Evolutionary conservation across 2,329 filamentous ascomycete species (phyloP).

Genomic region (Sclerotinia nivalis): DNA sequence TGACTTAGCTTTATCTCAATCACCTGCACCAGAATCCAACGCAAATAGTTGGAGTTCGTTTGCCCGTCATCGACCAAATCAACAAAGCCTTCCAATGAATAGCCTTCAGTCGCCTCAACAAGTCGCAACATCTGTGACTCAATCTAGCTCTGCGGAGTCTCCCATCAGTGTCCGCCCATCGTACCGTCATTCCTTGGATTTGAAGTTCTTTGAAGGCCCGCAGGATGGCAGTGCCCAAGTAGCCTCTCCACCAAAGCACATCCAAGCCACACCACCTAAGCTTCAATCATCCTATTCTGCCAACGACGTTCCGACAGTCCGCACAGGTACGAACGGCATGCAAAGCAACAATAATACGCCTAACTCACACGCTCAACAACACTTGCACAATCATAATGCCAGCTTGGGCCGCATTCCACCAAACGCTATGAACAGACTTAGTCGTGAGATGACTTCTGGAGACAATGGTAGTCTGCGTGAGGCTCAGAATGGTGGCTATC

Average conservation of each 20-base stretch:
- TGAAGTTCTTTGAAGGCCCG: conserved; percentile 48
- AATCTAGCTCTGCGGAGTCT: conserved; percentile 46
- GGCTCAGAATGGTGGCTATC: conserved; percentile 52
- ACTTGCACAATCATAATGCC: conserved; percentile 72
- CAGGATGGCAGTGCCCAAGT: conserved; percentile 37
- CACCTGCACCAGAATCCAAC: conserved; percentile 59
- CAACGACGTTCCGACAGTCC: conserved; percentile 84
- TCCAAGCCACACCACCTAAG: conserved; percentile 67
- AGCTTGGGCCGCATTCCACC: conserved; percentile 78
- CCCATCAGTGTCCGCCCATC: conserved; percentile 51
- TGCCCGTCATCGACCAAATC: conserved; percentile 42
- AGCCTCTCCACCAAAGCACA: conserved; percentile 49
- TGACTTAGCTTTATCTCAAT: conserved; percentile 73
- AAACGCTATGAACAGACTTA: conserved; percentile 67
- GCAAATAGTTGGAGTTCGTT: conserved; percentile 40
- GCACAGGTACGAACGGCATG: conserved; percentile 48
- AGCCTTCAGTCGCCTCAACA: conserved; percentile 36
- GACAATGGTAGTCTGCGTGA: conserved; percentile 43
- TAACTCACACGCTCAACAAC: conserved; percentile 62
- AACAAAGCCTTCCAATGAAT: conserved; percentile 50
- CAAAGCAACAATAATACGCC: conserved; percentile 35
- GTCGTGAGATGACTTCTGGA: conserved; percentile 60
- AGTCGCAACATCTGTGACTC: conserved; percentile 42
- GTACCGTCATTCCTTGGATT: conserved; percentile 60
- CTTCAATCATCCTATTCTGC: conserved; percentile 87